A percentile compares a stretch with the other conserved stretches of the same genome.
These are phyloP conservation scores for Mycena galericulata DNA, from an alignment of 768 basidiomycete species.

Conservation along the genomic window DNA sequence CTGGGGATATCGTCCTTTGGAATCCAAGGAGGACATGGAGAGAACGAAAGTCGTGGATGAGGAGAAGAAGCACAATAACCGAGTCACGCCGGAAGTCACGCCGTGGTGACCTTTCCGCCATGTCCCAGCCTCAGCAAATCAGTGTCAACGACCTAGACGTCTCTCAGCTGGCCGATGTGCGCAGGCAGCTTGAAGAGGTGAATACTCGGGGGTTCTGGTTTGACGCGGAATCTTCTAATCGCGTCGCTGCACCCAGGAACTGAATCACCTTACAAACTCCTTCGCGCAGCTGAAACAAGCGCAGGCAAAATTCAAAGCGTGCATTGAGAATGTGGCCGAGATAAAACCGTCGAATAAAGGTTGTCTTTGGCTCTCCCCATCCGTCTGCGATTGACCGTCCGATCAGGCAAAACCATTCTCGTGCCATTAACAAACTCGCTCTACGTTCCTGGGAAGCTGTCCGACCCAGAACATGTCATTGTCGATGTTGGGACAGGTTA, in stretches of 20 bases:
- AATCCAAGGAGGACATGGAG: constrained; percentile 34
- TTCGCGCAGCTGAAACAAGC: constrained; percentile 94
- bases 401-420: constrained; percentile 84
- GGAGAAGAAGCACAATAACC: constrained; percentile 17
- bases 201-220: constrained; percentile 28
- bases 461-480: constrained; percentile 87
- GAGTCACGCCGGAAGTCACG: constrained; percentile 13
- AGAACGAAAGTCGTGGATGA: constrained; percentile 17
- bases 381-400: background rate
- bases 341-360: constrained; percentile 78
- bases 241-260: constrained; percentile 68
- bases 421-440: constrained; percentile 95
- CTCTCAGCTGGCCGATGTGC: constrained; percentile 88
- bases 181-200: constrained; percentile 93
- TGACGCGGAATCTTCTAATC: constrained; percentile 12
- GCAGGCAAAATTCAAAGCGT: constrained; percentile 91
- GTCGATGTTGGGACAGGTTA: constrained; percentile 98
- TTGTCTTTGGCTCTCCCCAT: constrained; percentile 38
- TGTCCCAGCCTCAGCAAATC: constrained; percentile 74
- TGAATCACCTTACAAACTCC: constrained; percentile 91
- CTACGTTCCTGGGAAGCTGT: constrained; percentile 93
- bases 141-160: constrained; percentile 87
- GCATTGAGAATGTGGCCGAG: constrained; percentile 83
- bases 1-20: constrained; percentile 50
- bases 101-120: constrained; percentile 36